phyloP scores from a whole-genome alignment of 345 rosid genomes.

The Brassica nigra region DNA sequence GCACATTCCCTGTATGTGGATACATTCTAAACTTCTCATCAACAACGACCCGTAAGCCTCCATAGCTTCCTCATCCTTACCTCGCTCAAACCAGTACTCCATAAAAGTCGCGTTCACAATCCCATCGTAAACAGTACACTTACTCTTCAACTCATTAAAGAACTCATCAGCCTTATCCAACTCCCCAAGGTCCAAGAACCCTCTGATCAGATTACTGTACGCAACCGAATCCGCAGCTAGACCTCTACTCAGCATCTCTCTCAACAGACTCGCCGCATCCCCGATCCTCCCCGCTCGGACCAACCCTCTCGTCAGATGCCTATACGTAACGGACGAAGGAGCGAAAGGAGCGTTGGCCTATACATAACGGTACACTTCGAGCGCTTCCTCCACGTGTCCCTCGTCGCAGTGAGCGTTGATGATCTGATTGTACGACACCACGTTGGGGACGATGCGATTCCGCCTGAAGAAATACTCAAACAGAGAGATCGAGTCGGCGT shows the following conservation, averaged over 20 bases:
- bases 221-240: constrained; percentile 91
- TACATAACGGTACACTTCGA: constrained; percentile 65
- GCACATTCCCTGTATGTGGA: constrained; percentile 80
- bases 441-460: constrained; percentile 77
- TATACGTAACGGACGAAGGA: constrained; percentile 81
- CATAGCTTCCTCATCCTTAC: constrained; percentile 81
- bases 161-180: constrained; percentile 83
- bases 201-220: constrained; percentile 74
- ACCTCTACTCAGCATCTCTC: constrained; percentile 86
- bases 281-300: constrained; percentile 71
- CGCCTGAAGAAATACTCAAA: constrained; percentile 79
- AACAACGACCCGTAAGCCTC: constrained; percentile 73
- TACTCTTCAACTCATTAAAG: constrained; percentile 77
- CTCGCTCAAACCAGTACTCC: constrained; percentile 95
- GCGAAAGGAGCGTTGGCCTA: constrained; percentile 76
- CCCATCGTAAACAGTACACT: constrained; percentile 89
- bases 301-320: constrained; percentile 92
- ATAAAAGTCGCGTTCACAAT: constrained; percentile 82
- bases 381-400: constrained; percentile 73
- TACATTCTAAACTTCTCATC: constrained; percentile 74
- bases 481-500: constrained; percentile 70
- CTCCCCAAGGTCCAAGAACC: constrained; percentile 76
- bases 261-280: constrained; percentile 78
- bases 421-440: constrained; percentile 93
- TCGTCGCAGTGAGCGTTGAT: constrained; percentile 84